Conservation (phyloP, 768 basidiomycete genomes). For the Leccinum ochraceum region DNA sequence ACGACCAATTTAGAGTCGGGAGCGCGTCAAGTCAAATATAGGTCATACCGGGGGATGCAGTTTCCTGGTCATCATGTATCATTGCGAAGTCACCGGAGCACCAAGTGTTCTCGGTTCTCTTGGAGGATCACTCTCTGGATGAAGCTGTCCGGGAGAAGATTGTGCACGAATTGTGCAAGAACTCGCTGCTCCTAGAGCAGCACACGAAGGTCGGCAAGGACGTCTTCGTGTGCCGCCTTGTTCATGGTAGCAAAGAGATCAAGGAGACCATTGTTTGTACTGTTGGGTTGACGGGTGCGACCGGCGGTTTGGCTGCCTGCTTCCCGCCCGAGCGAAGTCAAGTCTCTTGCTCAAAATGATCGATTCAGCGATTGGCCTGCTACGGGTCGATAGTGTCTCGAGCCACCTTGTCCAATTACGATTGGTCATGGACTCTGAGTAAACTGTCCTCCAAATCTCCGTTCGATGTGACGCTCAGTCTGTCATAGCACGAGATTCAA, state of each 20-base stretch:
- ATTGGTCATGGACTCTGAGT: conserved; percentile 41
- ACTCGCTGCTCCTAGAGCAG: conserved; percentile 28
- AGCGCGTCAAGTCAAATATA: conserved; percentile 27
- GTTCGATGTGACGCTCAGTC: conserved; percentile 1
- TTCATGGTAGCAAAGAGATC: conserved; percentile 27
- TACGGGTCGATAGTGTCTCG: conserved; percentile 26
- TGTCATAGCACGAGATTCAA: conserved; percentile 24
- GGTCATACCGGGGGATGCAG: conserved; percentile 24
- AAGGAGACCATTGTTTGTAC: conserved; percentile 18
- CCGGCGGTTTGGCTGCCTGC: conserved; percentile 17
- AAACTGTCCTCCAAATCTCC: conserved; percentile 16
- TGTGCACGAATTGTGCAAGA: conserved; percentile 28
- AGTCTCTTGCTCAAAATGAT: conserved; percentile 42
- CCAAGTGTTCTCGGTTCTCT: conserved; percentile 29
- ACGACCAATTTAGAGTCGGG: conserved; percentile 22
- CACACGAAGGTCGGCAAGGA: conserved; percentile 30
- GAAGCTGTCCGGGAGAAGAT: conserved; percentile 24
- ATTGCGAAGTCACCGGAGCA: conserved; percentile 33
- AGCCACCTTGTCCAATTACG: conserved; percentile 40
- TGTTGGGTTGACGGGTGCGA: conserved; percentile 11
- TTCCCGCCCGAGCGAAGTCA: conserved; percentile 20
- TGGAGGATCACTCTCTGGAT: conserved; percentile 30
- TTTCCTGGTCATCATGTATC: conserved; percentile 18
- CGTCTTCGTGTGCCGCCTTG: conserved; percentile 30
- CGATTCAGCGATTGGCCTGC: conserved; percentile 29